Evolutionary conservation across 1,284 basidiomycete genomes (phyloP), one percentile per base, ranked within the genome.

Genomic region (Agaricales sp.): DNA sequence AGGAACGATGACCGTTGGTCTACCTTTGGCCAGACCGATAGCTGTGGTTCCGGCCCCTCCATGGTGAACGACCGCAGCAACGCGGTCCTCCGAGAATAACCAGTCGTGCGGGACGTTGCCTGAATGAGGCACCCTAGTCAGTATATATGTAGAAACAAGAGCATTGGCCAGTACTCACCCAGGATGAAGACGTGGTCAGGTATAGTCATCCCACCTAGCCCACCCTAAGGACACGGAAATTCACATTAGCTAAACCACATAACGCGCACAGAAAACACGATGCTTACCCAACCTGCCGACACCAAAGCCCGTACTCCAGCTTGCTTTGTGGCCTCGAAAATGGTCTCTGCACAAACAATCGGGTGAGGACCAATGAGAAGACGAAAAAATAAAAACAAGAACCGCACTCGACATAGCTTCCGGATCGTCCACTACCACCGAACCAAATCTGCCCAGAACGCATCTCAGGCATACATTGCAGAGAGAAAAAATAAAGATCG

Each of bases 71-170:
- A 84, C 80, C 0, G 80, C 80, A 16, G 74, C 63, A 0, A 84
- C 79, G 8, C 69, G 66, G 0, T 62, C 64, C 8, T 78, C 63
- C 25, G 74, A 73, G 55, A 85, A 86, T 2, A 87, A 66, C 82
- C 82, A 87, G 60, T 85, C 82, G 58, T 85, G 82, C 0, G 82
- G 80, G 1, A 85, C 71, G 51, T 77, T 77, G 11, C 72, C 77
- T 41, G 18, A 41, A 41, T 16, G 16, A 11, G 39, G 13, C 39
- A 41, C n/a, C 18, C 8, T 41, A 16, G 6, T n/a, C 6, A 16
- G 16, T 8, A 41, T 6, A 41, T 6, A 16, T 30, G 26, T 8
- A 20, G 16, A 41, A 41, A 11, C 18, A 4, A 16, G 16, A 41
- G 16, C 8, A 41, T 6, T 6, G 26, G 14, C 6, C 6, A 6